Evolutionary conservation across 768 basidiomycete genomes (phyloP).

Genomic region (Lactarius evosmus): DNA sequence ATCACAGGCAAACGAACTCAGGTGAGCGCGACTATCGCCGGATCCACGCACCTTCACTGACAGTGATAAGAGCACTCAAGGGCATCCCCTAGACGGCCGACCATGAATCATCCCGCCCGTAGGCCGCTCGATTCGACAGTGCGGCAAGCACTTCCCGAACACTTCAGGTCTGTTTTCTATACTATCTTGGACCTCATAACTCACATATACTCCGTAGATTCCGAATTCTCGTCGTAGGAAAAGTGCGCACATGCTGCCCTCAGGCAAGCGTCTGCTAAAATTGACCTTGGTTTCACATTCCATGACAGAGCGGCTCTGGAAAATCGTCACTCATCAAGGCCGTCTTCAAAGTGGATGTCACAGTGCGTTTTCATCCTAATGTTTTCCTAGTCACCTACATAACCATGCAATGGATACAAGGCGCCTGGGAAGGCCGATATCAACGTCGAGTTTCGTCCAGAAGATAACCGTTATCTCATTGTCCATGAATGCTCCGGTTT

Average conservation of each 20-base stretch:
- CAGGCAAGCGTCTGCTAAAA: no score
- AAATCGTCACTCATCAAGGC: conserved; percentile 15
- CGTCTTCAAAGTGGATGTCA: conserved; percentile 6
- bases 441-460: background rate
- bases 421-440: background rate
- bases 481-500: conserved; percentile 11
- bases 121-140: background rate
- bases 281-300: background rate
- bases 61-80: background rate
- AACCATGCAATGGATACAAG: background rate
- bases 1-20: background rate
- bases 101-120: no score
- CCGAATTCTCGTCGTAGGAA: conserved; percentile 17
- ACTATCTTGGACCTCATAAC: background rate
- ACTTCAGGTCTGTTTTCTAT: conserved; percentile 4
- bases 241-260: background rate
- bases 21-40: background rate
- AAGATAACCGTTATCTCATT: conserved; percentile 3
- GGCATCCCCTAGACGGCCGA: background rate
- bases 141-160: background rate
- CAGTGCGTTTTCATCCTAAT: background rate
- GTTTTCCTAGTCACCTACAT: background rate
- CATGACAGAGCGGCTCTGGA: conserved; percentile 5
- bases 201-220: conserved; percentile 2
- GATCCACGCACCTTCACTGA: background rate